Conservation (phyloP, 805 yeast species). For the Spathaspora hagerdaliae region DNA sequence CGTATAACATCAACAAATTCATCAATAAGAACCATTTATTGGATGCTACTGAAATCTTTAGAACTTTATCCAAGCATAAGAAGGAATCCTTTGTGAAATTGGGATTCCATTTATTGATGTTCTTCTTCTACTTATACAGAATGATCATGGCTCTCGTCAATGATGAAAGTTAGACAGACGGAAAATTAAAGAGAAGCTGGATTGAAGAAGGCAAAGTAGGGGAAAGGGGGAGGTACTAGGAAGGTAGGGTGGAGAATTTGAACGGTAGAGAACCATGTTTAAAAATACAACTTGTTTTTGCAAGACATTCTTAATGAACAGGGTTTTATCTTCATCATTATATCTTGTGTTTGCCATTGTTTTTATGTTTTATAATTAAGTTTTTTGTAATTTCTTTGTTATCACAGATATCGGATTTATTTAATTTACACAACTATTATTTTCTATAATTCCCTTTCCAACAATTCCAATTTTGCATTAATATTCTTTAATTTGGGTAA, state of each 20-base stretch:
- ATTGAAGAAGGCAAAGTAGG: not conserved
- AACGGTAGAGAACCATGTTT: too few relatives aligned
- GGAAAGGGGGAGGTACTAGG: not conserved
- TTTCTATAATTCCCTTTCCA: slow-evolving; percentile 14
- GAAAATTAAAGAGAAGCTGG: not conserved
- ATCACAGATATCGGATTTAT: not conserved
- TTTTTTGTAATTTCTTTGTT: too few relatives aligned
- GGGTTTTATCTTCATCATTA: too few relatives aligned
- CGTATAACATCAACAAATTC: slow-evolving; percentile 78
- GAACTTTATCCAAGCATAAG: slow-evolving; percentile 90
- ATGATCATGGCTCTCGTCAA: slow-evolving; percentile 91
- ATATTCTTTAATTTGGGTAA: slow-evolving; percentile 15
- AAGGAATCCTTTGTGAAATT: slow-evolving; percentile 86
- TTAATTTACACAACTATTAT: not conserved
- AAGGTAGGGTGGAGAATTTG: too few relatives aligned
- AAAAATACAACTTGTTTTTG: too few relatives aligned
- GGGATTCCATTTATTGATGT: slow-evolving; percentile 86
- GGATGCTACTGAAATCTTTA: slow-evolving; percentile 96
- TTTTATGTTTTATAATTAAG: not conserved
- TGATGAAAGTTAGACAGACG: slow-evolving; percentile 26
- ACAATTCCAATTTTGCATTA: slow-evolving; percentile 17
- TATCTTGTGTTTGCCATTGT: too few relatives aligned
- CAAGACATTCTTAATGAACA: too few relatives aligned
- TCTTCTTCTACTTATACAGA: slow-evolving; percentile 93
- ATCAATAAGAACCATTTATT: slow-evolving; percentile 76